Evolutionary conservation across 73 alveolate species (phyloP).

Genomic region (Strombidium stylifer): DNA sequence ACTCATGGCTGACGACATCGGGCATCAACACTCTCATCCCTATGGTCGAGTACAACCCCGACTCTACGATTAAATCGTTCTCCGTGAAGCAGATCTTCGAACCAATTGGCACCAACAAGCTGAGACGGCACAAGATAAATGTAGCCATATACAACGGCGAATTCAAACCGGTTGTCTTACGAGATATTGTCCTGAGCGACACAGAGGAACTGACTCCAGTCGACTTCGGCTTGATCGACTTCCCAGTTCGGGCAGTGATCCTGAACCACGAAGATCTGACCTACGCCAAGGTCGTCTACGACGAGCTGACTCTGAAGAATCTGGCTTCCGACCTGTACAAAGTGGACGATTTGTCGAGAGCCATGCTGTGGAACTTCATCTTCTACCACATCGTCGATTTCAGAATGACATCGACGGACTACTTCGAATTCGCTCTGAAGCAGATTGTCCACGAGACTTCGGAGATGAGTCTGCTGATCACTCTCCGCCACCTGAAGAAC

Average conservation of each 20-base stretch:
- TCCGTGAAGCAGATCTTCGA: no score
- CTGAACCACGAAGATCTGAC: slow-evolving; percentile 37
- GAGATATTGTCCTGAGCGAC: no score
- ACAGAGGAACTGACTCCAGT: no score
- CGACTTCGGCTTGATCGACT: no score
- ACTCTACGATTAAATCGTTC: no score
- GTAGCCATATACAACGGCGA: no score
- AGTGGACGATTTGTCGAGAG: slow-evolving; percentile 28
- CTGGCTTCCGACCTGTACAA: slow-evolving; percentile 2
- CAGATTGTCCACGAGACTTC: slow-evolving; percentile 23
- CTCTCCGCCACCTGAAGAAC: no score
- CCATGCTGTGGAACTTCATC: slow-evolving; percentile 31
- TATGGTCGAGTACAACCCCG: no score
- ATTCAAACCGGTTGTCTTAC: no score
- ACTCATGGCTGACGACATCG: slow-evolving; percentile 76
- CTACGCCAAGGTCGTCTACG: slow-evolving; percentile 22
- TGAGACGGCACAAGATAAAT: no score
- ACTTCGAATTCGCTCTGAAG: slow-evolving; percentile 11
- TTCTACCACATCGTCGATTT: slow-evolving; percentile 8
- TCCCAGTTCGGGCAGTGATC: neutral
- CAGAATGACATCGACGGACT: slow-evolving; percentile 14
- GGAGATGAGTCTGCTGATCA: no score
- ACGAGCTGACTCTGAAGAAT: slow-evolving; percentile 7
- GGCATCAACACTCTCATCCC: slow-evolving; percentile 82
- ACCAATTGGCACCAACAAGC: no score